These are phyloP conservation scores for Diaporthe ampelina DNA, from an alignment of 2,329 filamentous ascomycete genomes.

Conservation along the genomic window DNA sequence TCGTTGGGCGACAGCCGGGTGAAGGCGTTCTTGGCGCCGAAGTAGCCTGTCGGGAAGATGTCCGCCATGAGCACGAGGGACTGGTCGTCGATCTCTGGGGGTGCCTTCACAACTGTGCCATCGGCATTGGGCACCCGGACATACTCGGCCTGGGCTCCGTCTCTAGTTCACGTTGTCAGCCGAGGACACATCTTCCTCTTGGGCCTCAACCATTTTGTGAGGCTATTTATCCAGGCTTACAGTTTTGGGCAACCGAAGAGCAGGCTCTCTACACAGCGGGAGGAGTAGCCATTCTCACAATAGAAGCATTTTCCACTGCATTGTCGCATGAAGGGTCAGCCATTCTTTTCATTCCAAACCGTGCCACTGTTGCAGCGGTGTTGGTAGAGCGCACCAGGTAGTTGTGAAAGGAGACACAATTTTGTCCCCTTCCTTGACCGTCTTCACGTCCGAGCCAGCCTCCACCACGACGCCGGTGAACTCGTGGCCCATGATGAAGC, in stretches of 20 bases:
- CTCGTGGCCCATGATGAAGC: conserved; percentile 84
- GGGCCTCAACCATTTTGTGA: not conserved
- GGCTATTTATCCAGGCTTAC: not conserved
- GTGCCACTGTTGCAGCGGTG: not conserved
- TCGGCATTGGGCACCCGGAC: conserved; percentile 87
- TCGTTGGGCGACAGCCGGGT: conserved; percentile 63
- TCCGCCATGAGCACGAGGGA: conserved; percentile 90
- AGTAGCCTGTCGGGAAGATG: conserved; percentile 91
- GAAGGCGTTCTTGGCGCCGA: conserved; percentile 85
- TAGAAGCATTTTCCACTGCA: conserved; percentile 82
- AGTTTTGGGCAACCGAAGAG: conserved; percentile 79
- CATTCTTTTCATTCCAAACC: too few relatives aligned
- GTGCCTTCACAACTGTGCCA: conserved; percentile 82
- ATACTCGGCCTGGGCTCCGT: conserved; percentile 87
- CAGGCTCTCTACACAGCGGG: conserved; percentile 78
- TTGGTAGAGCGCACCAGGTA: conserved; percentile 72
- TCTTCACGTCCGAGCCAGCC: conserved; percentile 76
- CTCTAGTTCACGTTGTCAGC: conserved; percentile 48
- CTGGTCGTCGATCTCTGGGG: conserved; percentile 78
- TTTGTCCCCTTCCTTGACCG: conserved; percentile 79
- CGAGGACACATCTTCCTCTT: not conserved
- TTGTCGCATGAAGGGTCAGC: not conserved
- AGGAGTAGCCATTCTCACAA: conserved; percentile 82
- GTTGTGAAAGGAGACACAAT: conserved; percentile 88
- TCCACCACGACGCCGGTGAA: conserved; percentile 84